phyloP scores from a whole-genome alignment of 495 filamentous ascomycete genomes.

The Penicillium samsonianum region DNA sequence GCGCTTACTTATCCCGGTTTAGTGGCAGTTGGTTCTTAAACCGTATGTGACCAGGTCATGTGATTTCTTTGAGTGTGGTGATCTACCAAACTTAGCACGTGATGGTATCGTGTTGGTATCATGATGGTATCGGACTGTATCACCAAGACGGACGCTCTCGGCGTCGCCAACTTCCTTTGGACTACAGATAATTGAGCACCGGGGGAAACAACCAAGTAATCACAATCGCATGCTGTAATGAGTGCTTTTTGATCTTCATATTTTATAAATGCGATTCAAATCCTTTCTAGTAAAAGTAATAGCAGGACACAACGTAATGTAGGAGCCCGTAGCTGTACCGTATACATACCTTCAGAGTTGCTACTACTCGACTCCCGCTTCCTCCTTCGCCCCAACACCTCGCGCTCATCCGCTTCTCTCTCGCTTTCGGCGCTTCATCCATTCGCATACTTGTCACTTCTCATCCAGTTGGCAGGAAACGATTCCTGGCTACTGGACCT shows the following conservation, averaged over 20 bases:
- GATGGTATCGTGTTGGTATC: constrained; percentile 13
- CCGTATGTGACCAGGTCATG: constrained; percentile 15
- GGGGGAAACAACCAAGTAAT: not conserved
- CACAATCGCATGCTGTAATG: not conserved
- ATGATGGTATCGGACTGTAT: constrained; percentile 18
- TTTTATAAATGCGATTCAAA: not conserved
- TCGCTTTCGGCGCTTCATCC: constrained; percentile 20
- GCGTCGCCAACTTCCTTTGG: constrained; percentile 19
- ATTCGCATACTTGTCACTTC: constrained; percentile 18
- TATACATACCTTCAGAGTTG: constrained; percentile 27
- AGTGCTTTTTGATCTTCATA: no score
- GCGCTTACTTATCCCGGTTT: constrained; percentile 35
- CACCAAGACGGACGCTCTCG: constrained; percentile 22
- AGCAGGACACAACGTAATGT: constrained; percentile 5
- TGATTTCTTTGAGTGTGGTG: constrained; percentile 3
- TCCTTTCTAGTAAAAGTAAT: not conserved
- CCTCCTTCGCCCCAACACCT: constrained; percentile 21
- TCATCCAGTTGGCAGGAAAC: constrained; percentile 25
- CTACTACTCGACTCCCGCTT: constrained; percentile 26
- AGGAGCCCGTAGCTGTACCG: constrained; percentile 22
- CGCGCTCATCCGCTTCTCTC: constrained; percentile 24
- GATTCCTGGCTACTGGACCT: constrained; percentile 28
- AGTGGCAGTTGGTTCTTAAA: constrained; percentile 18
- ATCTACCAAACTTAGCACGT: constrained; percentile 20
- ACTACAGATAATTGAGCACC: not conserved